Evolutionary conservation across 352 stramenopile genomes (phyloP), one percentile per base, ranked within the genome.

Genomic region (Lagenidium sp.): DNA sequence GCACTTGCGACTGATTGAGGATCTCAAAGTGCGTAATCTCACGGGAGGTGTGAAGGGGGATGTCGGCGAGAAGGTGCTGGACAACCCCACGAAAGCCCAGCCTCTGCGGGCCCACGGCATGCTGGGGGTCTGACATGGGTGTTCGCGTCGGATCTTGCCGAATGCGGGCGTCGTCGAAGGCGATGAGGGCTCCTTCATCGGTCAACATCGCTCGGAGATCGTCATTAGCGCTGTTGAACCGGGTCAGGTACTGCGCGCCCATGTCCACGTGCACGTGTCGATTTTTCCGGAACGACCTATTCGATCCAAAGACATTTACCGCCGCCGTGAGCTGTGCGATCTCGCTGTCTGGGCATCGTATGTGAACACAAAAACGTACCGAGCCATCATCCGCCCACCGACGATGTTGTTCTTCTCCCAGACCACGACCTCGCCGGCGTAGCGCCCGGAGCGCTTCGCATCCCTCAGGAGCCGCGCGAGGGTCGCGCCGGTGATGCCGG

Each of bases 331-430:
- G n/a, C n/a, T n/a, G n/a, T n/a, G n/a, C n/a, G n/a, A n/a, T n/a
- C n/a, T n/a, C n/a, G n/a, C n/a, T n/a, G n/a, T n/a, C n/a, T n/a
- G n/a, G n/a, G n/a, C n/a, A n/a, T n/a, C n/a, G n/a, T n/a, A n/a
- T n/a, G n/a, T n/a, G n/a, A n/a, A n/a, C n/a, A n/a, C n/a, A n/a
- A n/a, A n/a, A n/a, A n/a, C n/a, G n/a, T 31, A 82, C 68, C 74
- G 61, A 36, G 70, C 70, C 72, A 88, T 85, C 41, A 70, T 77
- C 26, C 76, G 68, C 4, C 76, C 72, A 18, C 73, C 72, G 0
- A 61, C 44, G 47, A 85, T 82, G 38, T 59, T 88, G 47, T 78
- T 84, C 42, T 81, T 72, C 35, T 88, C 76, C 76, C 76, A 88
- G 10, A 85, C 54, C 16, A 77, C 35, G 35, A 83, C 56, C 8